Evolutionary conservation across 495 filamentous ascomycete genomes (phyloP), one percentile per base, ranked within the genome.

Genomic region (Pyrenula massariospora): DNA sequence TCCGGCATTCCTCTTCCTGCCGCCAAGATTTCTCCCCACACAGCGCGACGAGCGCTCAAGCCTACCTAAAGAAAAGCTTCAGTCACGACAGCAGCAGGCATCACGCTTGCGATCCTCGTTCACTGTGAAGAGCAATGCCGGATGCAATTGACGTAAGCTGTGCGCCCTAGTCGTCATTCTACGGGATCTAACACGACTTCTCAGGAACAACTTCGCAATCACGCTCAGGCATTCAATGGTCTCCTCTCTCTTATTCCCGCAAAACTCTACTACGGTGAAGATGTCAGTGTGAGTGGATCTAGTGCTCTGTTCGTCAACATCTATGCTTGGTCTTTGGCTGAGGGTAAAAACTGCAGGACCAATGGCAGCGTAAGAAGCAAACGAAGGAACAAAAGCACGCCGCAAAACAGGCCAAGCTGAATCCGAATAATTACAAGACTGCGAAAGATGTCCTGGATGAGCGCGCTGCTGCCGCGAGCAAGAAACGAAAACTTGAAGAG

Each of bases 211-310:
- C 78, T 98, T 61, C 85, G 83, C 67, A 86, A 82, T 70, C 88
- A 95, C 66, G 83, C 89, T 25, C 78, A 86, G 69, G 84, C 91
- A 58, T 96, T 98, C 65, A 86, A 96, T 67, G 89, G 91, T 56
- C 71, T 98, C 19, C 77, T 98, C 59, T 92, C 91, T 23, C 75
- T 98, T 52, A 96, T 95, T 64, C 93, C 93, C 24, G 91, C 89
- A 21, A 91, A 92, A 68, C 83, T 87, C 62, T 96, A 96, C 71
- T 95, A 93, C 66, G 88, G 85, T 47, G 84, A 91, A 63, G 89
- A 94, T 62, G 84, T 74, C 48, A 91, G 74, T 72, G 91, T 96
- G 85, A 62, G 89, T 84, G 54, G n/a, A n/a, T n/a, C n/a, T n/a
- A n/a, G n/a, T 54, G n/a, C n/a, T n/a, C n/a, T 54, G 10, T 25